phyloP scores from a whole-genome alignment of 257 asterid genomes.

The Fraxinus anomala region DNA sequence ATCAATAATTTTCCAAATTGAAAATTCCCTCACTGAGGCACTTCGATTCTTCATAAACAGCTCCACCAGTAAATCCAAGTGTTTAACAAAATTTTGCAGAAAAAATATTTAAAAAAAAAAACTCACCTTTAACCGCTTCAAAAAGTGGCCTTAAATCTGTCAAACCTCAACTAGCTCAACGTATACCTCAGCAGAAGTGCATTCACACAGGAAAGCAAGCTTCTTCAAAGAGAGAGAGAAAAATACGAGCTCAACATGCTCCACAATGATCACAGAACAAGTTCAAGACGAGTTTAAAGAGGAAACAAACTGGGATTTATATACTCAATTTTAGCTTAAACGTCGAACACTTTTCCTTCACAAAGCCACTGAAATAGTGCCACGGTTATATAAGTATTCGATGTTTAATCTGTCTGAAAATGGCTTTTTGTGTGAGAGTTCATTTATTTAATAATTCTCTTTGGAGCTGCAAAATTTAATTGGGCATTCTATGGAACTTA shows the following conservation, averaged over 20 bases:
- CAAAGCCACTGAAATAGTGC: not conserved
- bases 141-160: constrained; percentile 19
- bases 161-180: constrained; percentile 8
- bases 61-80: not conserved
- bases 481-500: not conserved
- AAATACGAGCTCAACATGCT: constrained; percentile 15
- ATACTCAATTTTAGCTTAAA: constrained; percentile 31
- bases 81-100: not conserved
- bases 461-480: not conserved
- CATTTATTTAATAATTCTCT: not conserved
- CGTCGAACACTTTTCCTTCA: constrained; percentile 31
- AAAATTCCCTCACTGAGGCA: constrained; percentile 8
- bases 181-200: constrained; percentile 46
- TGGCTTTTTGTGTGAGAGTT: not conserved
- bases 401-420: not conserved
- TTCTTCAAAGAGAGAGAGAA: constrained; percentile 33
- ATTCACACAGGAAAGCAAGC: constrained; percentile 43
- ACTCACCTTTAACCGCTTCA: constrained; percentile 30
- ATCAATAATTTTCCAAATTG: constrained; percentile 19
- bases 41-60: not conserved
- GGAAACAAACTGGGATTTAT: constrained; percentile 31
- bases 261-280: not conserved
- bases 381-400: constrained; percentile 40
- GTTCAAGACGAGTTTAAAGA: constrained; percentile 24
- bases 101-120: not conserved